Percentiles rank a stretch among this genome's conserved stretches.
These are phyloP conservation scores for Botrytis deweyae DNA, from an alignment of 2,329 filamentous ascomycete species.

Conservation along the genomic window DNA sequence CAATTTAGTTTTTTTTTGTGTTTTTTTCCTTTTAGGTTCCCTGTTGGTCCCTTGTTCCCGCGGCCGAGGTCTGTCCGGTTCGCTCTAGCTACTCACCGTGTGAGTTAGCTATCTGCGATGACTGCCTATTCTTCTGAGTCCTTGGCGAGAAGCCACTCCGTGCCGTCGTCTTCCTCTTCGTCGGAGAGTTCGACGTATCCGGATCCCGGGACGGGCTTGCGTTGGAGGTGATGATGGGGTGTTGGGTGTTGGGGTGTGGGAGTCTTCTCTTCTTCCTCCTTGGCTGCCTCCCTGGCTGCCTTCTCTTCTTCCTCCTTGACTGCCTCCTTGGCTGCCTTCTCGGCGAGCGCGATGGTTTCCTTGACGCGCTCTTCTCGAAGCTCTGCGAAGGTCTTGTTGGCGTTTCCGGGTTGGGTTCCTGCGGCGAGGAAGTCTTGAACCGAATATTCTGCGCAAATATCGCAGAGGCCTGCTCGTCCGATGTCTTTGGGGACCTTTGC, in stretches of 20 bases:
- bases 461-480: background rate
- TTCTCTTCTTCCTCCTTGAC: background rate
- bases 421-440: background rate
- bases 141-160: accelerated
- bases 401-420: background rate
- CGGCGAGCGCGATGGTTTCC: background rate
- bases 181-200: background rate
- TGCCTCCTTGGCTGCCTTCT: background rate
- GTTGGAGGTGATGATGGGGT: background rate
- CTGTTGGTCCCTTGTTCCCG: background rate
- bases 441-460: background rate
- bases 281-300: background rate
- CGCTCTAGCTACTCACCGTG: background rate
- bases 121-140: background rate
- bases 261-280: background rate
- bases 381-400: background rate
- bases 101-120: background rate
- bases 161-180: background rate
- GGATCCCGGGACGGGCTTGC: background rate
- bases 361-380: background rate
- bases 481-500: background rate
- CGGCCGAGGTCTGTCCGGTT: background rate
- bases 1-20: background rate
- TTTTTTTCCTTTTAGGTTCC: background rate
- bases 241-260: background rate